phyloP scores from a whole-genome alignment of 2,329 filamentous ascomycete species.

The Colletotrichum siamense region DNA sequence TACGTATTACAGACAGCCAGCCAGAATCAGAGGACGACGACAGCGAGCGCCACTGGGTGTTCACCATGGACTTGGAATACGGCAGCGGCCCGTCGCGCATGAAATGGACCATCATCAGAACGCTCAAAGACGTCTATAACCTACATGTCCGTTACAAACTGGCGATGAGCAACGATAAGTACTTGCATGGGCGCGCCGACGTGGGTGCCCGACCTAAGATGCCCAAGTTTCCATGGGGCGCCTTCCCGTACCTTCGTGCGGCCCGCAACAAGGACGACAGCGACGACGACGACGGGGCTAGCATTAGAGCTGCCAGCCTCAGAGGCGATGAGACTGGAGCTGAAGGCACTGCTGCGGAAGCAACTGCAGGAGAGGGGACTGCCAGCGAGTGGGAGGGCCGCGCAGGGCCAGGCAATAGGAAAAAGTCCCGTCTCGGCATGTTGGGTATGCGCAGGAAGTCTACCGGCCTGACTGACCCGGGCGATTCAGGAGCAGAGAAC shows the following conservation, averaged over 20 bases:
- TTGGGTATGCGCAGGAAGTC: constrained; percentile 60
- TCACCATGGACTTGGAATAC: constrained; percentile 93
- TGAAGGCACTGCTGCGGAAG: constrained; percentile 39
- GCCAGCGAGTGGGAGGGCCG: constrained; percentile 36
- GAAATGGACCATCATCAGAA: constrained; percentile 93
- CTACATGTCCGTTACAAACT: constrained; percentile 94
- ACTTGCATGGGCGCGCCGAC: constrained; percentile 72
- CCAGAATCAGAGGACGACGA: constrained; percentile 66
- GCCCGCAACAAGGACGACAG: constrained; percentile 82
- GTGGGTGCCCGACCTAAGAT: constrained; percentile 76
- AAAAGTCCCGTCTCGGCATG: constrained; percentile 59
- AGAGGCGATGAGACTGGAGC: constrained; percentile 50
- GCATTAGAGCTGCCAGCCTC: constrained; percentile 33
- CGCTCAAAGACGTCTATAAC: constrained; percentile 88
- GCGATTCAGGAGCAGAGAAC: constrained; percentile 44
- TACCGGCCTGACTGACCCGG: constrained; percentile 53
- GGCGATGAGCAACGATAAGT: constrained; percentile 82
- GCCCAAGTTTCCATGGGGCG: constrained; percentile 86
- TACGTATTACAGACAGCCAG: constrained; percentile 81
- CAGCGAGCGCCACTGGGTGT: constrained; percentile 78
- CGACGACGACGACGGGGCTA: constrained; percentile 60
- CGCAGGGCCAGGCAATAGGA: constrained; percentile 33
- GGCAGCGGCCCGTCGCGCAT: constrained; percentile 94
- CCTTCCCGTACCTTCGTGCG: constrained; percentile 87
- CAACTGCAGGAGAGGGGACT: constrained; percentile 63